These are phyloP conservation scores for Leishmania tarentolae DNA, from an alignment of 208 protist genomes.

Conservation along the genomic window DNA sequence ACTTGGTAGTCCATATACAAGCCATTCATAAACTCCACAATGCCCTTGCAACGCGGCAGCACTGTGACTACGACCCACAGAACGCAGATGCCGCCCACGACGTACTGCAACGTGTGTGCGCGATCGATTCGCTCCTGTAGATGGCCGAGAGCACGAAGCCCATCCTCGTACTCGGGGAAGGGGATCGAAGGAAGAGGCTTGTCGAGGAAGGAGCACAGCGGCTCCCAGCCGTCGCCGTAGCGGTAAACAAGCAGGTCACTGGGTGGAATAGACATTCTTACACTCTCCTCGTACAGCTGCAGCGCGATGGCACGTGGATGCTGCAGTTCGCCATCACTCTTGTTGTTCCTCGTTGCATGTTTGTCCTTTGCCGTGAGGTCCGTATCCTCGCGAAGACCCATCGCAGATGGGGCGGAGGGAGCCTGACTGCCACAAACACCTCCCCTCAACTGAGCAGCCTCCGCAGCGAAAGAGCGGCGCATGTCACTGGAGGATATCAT, in stretches of 20 bases:
- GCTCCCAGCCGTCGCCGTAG: constrained; percentile 72
- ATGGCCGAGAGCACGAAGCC: constrained; percentile 53
- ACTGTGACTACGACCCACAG: constrained; percentile 25
- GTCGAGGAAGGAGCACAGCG: constrained; percentile 74
- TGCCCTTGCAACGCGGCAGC: constrained; percentile 17
- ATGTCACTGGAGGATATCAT: constrained; percentile 9
- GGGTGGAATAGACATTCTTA: constrained; percentile 45
- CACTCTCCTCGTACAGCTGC: constrained; percentile 60
- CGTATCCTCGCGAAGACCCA: background rate
- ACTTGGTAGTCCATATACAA: constrained; percentile 40
- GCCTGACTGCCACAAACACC: background rate
- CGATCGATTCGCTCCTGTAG: constrained; percentile 70
- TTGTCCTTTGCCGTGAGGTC: background rate
- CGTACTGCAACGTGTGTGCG: constrained; percentile 41
- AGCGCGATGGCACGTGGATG: constrained; percentile 47
- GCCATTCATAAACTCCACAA: constrained; percentile 20
- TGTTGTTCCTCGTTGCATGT: background rate
- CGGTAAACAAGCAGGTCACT: constrained; percentile 63
- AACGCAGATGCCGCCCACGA: constrained; percentile 20
- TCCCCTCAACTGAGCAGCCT: constrained; percentile 3
- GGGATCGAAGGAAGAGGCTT: constrained; percentile 49
- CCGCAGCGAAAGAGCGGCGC: constrained; percentile 19
- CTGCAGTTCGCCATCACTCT: constrained; percentile 9
- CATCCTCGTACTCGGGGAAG: constrained; percentile 71
- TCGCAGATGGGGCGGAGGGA: background rate